These are phyloP conservation scores for Miamiensis avidus DNA, from an alignment of 169 alveolate genomes.

Conservation along the genomic window DNA sequence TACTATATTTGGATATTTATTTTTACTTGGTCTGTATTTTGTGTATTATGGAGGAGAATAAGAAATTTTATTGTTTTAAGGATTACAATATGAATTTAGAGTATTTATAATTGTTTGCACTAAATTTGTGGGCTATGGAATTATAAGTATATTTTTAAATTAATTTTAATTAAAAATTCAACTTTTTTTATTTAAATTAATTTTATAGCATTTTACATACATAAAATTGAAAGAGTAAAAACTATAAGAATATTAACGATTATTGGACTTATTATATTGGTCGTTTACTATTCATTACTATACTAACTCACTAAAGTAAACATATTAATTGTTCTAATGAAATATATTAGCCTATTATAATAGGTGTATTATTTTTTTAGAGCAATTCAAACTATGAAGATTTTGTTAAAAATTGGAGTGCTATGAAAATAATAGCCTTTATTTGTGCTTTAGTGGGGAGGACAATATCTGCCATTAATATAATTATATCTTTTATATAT, in stretches of 20 bases:
- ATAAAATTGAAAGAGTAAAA: neutral
- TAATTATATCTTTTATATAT: no score
- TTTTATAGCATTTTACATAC: neutral
- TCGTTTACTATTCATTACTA: no score
- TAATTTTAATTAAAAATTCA: no score
- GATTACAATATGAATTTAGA: neutral
- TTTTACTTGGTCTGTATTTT: neutral
- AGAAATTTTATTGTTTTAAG: neutral
- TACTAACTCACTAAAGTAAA: no score
- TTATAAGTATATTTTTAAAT: neutral
- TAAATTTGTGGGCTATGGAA: neutral
- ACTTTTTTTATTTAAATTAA: no score
- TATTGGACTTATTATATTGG: neutral
- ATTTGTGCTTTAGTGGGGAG: neutral
- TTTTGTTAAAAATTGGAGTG: neutral
- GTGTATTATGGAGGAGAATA: neutral
- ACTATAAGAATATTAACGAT: neutral
- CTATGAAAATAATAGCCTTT: neutral
- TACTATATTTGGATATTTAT: neutral
- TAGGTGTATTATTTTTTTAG: neutral
- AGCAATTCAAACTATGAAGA: no score
- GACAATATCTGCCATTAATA: neutral
- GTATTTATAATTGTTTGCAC: neutral
- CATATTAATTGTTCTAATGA: no score
- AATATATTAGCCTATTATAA: no score